Evolutionary conservation across 2,329 filamentous ascomycete species (phyloP).

Genomic region (Seiridium cupressi): DNA sequence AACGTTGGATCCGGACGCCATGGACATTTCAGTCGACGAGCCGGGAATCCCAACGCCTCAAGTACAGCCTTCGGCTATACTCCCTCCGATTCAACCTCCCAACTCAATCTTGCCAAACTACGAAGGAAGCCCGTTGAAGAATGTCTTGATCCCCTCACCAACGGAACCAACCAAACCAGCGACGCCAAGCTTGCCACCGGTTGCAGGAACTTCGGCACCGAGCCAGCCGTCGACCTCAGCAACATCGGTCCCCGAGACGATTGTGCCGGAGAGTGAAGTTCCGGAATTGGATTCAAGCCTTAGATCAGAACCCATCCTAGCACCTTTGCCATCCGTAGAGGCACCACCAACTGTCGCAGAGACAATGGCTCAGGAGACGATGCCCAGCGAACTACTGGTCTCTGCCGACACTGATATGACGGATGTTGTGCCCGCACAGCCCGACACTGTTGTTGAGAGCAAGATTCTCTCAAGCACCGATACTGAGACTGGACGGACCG

Average conservation of each 20-base stretch:
- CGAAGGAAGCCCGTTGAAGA: constrained; percentile 54
- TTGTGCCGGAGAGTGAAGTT: neutral
- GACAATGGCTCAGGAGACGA: neutral
- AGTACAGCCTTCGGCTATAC: constrained; percentile 25
- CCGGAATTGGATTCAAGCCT: neutral
- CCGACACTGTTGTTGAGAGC: neutral
- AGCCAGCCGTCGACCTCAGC: neutral
- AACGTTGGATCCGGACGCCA: constrained; percentile 17
- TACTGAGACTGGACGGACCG: neutral
- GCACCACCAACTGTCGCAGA: neutral
- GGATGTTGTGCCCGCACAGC: neutral
- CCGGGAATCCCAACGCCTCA: constrained; percentile 9
- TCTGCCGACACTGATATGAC: constrained; percentile 4
- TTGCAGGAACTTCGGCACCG: constrained; percentile 7
- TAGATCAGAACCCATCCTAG: constrained; percentile 10
- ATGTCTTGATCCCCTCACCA: constrained; percentile 47
- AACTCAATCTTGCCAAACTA: constrained; percentile 27
- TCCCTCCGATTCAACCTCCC: constrained; percentile 26
- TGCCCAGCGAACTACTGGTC: neutral
- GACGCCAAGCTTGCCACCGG: constrained; percentile 16
- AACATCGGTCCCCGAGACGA: neutral
- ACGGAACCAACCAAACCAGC: constrained; percentile 40
- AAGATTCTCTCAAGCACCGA: neutral
- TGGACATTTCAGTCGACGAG: constrained; percentile 15
- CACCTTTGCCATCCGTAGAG: constrained; percentile 3